Evolutionary conservation across 805 yeast genomes (phyloP), one percentile per base, ranked within the genome.

Genomic region (Pichia rugopelliculosa): DNA sequence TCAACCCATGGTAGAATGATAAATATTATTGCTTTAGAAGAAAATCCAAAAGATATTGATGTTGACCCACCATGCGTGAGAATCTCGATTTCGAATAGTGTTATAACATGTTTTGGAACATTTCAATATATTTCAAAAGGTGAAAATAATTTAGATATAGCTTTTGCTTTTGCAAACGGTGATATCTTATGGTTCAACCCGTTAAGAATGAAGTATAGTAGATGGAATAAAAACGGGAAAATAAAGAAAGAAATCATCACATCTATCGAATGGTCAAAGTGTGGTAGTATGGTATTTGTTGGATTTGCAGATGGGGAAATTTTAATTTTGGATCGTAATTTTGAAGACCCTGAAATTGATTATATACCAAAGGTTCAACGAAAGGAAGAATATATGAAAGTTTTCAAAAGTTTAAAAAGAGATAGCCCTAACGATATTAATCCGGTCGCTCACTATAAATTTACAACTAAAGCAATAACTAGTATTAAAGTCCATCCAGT

Each of bases 261-360:
- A 42, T 75, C 71, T 45, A 62, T 72, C 51, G 67, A 62, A 52
- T 82, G 77, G 85, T 69, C 73, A 0, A 55, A 58, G 13, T 61
- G 68, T 54, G 79, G 75, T 3, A 59, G 69, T 24, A 71, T 71
- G 50, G 73, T 82, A 13, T 66, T 76, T 12, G 83, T 75, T 2
- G 87, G 84, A 1, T 82, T 72, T 56, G 69, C 78, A 24, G 80
- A 82, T 63, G 91, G 91, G 2, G 77, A 79, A 44, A 65, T 82
- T 4, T 62, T 73, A 39, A 61, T 79, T 3, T 71, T 79, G 45
- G 75, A 76, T 54, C 65, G 80, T 44, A 75, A 71, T 17, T 61
- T 67, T 9, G 84, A 77, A 30, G 82, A 77, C 48, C 60, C 59
- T 33, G 73, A 68, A 23, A 17, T 44, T n/a, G 24, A 26, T 25